Conservation (phyloP, 208 protist genomes). For the Acanthamoeba healyi region DNA sequence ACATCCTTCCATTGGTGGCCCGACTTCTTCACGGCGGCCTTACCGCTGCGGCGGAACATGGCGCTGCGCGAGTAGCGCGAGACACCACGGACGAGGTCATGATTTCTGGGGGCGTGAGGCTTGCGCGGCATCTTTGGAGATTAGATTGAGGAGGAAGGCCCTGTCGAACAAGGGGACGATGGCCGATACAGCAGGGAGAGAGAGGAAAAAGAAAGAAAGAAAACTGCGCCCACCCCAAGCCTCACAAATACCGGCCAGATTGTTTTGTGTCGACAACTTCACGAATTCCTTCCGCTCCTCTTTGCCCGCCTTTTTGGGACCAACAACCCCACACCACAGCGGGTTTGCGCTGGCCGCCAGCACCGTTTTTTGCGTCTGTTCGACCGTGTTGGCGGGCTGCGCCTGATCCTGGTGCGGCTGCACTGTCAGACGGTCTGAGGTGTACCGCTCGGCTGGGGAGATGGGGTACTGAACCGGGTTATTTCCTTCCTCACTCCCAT, state of each 20-base stretch:
- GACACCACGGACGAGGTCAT: slow-evolving; percentile 24
- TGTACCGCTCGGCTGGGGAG: too few relatives aligned
- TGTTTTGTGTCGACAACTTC: neutral
- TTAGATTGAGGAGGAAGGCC: slow-evolving; percentile 12
- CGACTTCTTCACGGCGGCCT: slow-evolving; percentile 65
- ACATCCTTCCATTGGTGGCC: slow-evolving; percentile 21
- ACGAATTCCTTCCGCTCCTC: neutral
- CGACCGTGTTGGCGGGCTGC: too few relatives aligned
- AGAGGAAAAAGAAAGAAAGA: slow-evolving; percentile 57
- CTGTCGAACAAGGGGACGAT: slow-evolving; percentile 8
- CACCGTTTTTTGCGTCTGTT: neutral
- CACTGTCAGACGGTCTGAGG: too few relatives aligned
- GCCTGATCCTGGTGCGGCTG: neutral
- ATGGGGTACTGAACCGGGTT: neutral
- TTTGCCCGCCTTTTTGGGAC: neutral
- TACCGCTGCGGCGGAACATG: slow-evolving; percentile 69
- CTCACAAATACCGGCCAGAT: slow-evolving; percentile 30
- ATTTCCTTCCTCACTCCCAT: neutral
- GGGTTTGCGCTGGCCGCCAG: neutral
- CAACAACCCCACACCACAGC: too few relatives aligned
- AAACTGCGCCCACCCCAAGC: neutral
- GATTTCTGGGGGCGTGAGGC: slow-evolving; percentile 65
- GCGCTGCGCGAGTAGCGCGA: slow-evolving; percentile 47
- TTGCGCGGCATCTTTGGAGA: slow-evolving; percentile 65
- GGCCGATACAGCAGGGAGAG: slow-evolving; percentile 45